Evolutionary conservation across 164 flowering plant species (phyloP), one percentile per base, ranked within the genome.

Genomic region (Piper longum): DNA sequence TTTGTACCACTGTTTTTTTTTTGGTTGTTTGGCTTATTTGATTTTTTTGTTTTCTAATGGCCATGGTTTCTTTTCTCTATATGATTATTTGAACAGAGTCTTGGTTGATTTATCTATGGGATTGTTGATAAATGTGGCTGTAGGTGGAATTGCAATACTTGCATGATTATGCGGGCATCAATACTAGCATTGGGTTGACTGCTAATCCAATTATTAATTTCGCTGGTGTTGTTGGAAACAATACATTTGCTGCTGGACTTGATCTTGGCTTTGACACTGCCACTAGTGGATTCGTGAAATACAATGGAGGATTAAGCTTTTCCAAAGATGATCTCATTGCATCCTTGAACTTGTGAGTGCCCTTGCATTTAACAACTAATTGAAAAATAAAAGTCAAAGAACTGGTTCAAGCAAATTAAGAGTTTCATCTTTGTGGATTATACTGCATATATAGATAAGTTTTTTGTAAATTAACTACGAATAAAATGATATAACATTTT

Each of bases 121-220:
- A 48, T 43, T 62, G 40, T 16, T 14, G 59, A 8, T 56, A 3
- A 18, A 56, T 43, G 11, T 39, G 42, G 58, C 2, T 44, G 58
- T 62, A 70, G 95, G 80, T 78, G 64, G 95, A 88, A 69, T 79
- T 88, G 43, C 91, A 84, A 68, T 88, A 84, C 72, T 69, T 74
- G 67, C 87, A 85, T 72, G 91, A 88, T 56, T 75, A 85, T 74
- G 85, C 83, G 59, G 91, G 91, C 58, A 79, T 88, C 67, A 80
- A 73, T 70, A 78, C 90, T 13, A 76, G 90, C 73, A 71, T 88
- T 74, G 96, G 96, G 40, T 67, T 88, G 76, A 81, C 87, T 60
- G 84, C 89, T 16, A 88, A 74, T 62, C 95, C 95, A 0, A 54
- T 80, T 62, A 79, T 88, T 43, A 85, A 83, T 76, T 85, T 85